These are phyloP conservation scores for carrot (Daucus carota) DNA, from an alignment of 129 eudicot genomes.

Conservation along the genomic window DNA sequence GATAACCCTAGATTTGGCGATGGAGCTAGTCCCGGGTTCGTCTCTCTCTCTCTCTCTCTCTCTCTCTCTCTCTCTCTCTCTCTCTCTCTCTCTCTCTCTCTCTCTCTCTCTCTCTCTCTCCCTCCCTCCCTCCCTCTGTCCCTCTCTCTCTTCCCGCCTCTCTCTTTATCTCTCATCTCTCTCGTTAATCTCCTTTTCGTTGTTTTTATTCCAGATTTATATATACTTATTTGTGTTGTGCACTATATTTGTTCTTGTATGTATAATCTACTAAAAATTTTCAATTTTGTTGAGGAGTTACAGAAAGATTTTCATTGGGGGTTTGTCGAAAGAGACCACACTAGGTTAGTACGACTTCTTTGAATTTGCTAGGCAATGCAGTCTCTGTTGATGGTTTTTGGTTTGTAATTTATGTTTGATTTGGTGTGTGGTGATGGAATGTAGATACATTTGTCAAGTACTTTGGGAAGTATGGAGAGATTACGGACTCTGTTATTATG, in stretches of 20 bases:
- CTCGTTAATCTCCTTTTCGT: background rate
- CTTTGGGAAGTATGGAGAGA: slow-evolving; percentile 86
- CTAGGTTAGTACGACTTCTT: slow-evolving; percentile 52
- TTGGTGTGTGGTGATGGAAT: slow-evolving; percentile 6
- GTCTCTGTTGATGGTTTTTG: background rate
- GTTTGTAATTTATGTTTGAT: background rate
- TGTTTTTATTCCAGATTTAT: background rate
- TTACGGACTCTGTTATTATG: slow-evolving; percentile 88
- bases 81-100: background rate
- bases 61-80: background rate
- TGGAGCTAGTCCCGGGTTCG: slow-evolving; percentile 94
- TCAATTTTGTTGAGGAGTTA: background rate
- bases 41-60: slow-evolving; percentile 5
- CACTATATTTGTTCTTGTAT: background rate
- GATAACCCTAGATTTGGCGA: slow-evolving; percentile 45
- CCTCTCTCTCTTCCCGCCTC: background rate
- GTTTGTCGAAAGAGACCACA: slow-evolving; percentile 73
- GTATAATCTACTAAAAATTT: background rate
- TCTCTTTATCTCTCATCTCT: background rate
- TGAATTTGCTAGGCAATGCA: background rate
- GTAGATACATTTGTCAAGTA: slow-evolving; percentile 69
- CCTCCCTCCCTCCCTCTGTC: background rate
- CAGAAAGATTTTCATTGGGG: slow-evolving; percentile 93
- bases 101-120: background rate
- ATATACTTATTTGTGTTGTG: background rate